Evolutionary conservation across 495 filamentous ascomycete genomes (phyloP), one percentile per base, ranked within the genome.

Genomic region (Lasiosphaeria ovina): DNA sequence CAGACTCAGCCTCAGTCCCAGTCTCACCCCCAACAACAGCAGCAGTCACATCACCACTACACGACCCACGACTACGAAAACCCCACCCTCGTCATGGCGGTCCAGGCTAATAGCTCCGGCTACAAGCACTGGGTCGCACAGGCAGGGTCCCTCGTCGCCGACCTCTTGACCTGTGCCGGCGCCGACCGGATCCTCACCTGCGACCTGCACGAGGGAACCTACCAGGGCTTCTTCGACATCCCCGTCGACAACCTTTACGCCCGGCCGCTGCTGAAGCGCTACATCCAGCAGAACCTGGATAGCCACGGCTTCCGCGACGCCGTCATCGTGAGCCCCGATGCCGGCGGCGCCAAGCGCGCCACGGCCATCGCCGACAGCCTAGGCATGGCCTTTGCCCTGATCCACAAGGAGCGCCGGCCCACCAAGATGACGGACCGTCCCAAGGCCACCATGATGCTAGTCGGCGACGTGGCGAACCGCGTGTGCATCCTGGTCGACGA

Each of bases 391-490:
- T 98, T 98, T 74, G 94, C 95, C 33, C 81, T 98, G 59, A 98
- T 98, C 67, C 94, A 98, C 80, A 98, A 97, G 92, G 94, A 98
- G 82, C 93, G 94, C 59, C 91, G 94, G 36, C 92, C 93, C n/a
- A 97, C 92, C 45, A 88, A 89, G 58, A 92, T 95, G 73, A 90
- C 87, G 14, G 92, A 97, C 71, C 88, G 92, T 45, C 94, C 96
- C 74, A 97, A 97, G 74, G 93, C 94, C 14, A 93, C 91, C 36
- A 98, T 98, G 94, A 96, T 98, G 89, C 82, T 98, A 32, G 94
- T 98, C 10, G 94, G 94, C 55, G 86, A 96, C 69, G 91, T 98
- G 35, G 80, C 83, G 16, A 83, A 88, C 58, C 89, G 90, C 60
- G 90, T 90, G 51, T 86, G 91, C 36, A 96, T 98, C 65, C 80